These are phyloP conservation scores for Tricholoma furcatifolium DNA, from an alignment of 768 basidiomycete genomes.

Conservation along the genomic window DNA sequence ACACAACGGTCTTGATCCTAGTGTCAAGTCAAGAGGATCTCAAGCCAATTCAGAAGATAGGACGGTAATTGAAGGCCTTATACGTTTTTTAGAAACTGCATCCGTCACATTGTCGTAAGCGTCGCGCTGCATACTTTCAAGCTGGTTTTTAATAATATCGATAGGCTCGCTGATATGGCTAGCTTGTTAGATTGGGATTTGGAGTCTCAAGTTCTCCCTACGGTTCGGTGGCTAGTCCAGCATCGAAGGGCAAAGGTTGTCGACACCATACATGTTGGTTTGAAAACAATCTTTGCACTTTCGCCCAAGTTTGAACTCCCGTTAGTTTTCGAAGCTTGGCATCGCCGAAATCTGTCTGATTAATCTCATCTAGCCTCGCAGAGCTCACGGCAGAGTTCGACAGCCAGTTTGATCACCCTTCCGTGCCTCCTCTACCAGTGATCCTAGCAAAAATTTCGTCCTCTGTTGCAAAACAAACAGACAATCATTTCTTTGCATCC, in stretches of 20 bases:
- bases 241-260: slow-evolving; percentile 89
- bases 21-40: slow-evolving; percentile 56
- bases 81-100: slow-evolving; percentile 73
- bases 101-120: slow-evolving; percentile 77
- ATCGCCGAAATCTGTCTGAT: slow-evolving; percentile 5
- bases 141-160: slow-evolving; percentile 1
- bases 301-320: slow-evolving; percentile 60
- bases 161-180: slow-evolving; percentile 76
- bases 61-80: slow-evolving; percentile 64
- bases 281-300: slow-evolving; percentile 82
- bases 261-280: slow-evolving; percentile 73
- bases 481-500: slow-evolving; percentile 78
- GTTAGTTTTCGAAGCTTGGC: slow-evolving; percentile 38
- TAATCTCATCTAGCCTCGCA: slow-evolving; percentile 39
- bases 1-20: slow-evolving; percentile 54
- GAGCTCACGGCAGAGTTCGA: slow-evolving; percentile 61
- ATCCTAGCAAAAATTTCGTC: slow-evolving; percentile 77
- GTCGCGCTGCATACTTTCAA: background rate
- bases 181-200: slow-evolving; percentile 81
- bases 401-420: slow-evolving; percentile 52
- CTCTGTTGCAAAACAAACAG: slow-evolving; percentile 57
- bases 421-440: slow-evolving; percentile 67
- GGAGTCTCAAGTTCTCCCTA: slow-evolving; percentile 79
- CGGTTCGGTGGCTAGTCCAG: slow-evolving; percentile 90
- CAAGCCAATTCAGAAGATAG: slow-evolving; percentile 65